Evolutionary conservation across 164 flowering plant species (phyloP), one percentile per base, ranked within the genome.

Genomic region (Vitis labrusca): DNA sequence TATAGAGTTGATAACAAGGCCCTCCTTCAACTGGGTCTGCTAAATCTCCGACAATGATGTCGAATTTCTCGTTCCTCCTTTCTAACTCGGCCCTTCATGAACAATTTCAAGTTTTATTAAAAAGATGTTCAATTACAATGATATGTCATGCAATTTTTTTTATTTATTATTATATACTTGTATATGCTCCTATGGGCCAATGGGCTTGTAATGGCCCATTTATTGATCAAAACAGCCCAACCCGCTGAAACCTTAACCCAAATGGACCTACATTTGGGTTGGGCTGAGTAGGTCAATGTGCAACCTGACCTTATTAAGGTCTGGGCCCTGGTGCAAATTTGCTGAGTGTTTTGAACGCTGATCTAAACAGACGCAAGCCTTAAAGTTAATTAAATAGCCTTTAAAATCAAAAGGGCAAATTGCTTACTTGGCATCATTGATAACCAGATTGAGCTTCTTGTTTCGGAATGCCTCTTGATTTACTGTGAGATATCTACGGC

Each of bases 1-100:
- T 92, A 78, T 90, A 92, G 71, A 92, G 94, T 59, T 91, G 83
- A 78, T 89, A 89, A 72, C 97, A 91, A 15, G 97, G 93, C 23
- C 97, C 97, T 62, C 93, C 97, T 80, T 90, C 96, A 64, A 92
- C 85, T 19, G 96, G 96, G 64, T 92, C 97, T 1, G 97, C 97
- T 59, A 92, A 78, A 69, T 92, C 96, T 63, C 97, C 97, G 16
- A 90, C 83, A 63, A 92, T 92, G 30, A 92, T 69, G 58, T 92
- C 97, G 60, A 82, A 92, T 50, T 84, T 84, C 70, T 86, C 96
- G 3, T 71, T 68, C 65, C 92, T 88, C 17, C 66, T 78, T 75
- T 86, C 84, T 32, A 92, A 64, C 69, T 89, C 96, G 65, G 81
- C 91, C 84, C 97, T 90, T 61, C 52, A 44, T 12, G 10, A 50